phyloP scores from a whole-genome alignment of 139 green algal genomes.

The Cymbomonas tetramitiformis region DNA sequence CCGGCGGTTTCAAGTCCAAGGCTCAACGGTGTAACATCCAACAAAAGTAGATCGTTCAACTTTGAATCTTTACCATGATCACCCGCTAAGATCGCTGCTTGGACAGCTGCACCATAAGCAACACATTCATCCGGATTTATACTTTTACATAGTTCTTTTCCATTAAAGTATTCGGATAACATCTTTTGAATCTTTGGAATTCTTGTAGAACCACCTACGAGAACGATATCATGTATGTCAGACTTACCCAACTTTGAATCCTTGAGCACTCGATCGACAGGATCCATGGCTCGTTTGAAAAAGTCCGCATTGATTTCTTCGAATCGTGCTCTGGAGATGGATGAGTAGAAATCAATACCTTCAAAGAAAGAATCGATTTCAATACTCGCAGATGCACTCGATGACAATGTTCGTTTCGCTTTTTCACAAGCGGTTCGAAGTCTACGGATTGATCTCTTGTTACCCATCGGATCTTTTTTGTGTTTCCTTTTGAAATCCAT shows the following conservation, averaged over 20 bases:
- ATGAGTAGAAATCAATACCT: slow-evolving; percentile 15
- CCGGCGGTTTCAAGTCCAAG: slow-evolving; percentile 25
- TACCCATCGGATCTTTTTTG: slow-evolving; percentile 7
- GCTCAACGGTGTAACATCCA: slow-evolving; percentile 27
- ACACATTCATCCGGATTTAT: slow-evolving; percentile 89
- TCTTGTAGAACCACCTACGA: slow-evolving; percentile 31
- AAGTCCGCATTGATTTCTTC: slow-evolving; percentile 14
- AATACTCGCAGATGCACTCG: slow-evolving; percentile 51
- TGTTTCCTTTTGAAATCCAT: background rate
- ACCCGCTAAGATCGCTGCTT: slow-evolving; percentile 34
- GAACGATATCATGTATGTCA: slow-evolving; percentile 35
- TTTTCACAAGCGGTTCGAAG: slow-evolving; percentile 16
- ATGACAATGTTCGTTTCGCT: slow-evolving; percentile 7
- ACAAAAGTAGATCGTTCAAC: slow-evolving; percentile 18
- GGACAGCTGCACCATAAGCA: slow-evolving; percentile 77
- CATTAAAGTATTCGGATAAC: slow-evolving; percentile 74
- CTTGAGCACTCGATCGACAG: slow-evolving; percentile 13
- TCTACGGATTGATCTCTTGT: background rate
- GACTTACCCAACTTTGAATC: slow-evolving; percentile 15
- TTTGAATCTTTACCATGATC: slow-evolving; percentile 35
- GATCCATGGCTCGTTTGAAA: slow-evolving; percentile 21
- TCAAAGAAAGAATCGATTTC: slow-evolving; percentile 13
- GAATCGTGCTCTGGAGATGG: slow-evolving; percentile 17
- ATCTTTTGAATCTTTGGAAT: slow-evolving; percentile 83
- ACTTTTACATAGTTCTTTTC: slow-evolving; percentile 37